Percentiles rank a stretch among this genome's conserved stretches.
Evolutionary conservation across 306 rosid genomes (phyloP).

Genomic region (Acacia acuminata): DNA sequence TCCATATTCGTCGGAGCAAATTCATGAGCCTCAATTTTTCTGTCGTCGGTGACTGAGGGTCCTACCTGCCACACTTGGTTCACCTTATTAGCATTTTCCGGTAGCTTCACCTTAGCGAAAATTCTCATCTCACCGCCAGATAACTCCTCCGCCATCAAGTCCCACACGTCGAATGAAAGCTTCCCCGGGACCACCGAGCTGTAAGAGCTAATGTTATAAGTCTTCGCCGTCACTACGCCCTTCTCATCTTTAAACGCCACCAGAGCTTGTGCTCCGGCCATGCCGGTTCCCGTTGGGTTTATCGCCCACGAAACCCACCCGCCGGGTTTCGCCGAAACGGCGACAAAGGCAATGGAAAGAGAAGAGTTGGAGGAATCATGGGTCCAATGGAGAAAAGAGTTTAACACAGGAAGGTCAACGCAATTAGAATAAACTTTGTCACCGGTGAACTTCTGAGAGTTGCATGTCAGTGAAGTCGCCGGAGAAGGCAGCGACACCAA

Average conservation of each 20-base stretch:
- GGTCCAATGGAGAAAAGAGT: neutral
- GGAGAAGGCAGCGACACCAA: neutral
- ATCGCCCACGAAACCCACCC: neutral
- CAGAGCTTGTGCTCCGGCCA: neutral
- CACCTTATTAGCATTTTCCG: neutral
- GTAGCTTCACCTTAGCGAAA: neutral
- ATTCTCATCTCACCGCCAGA: neutral
- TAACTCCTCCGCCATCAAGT: neutral
- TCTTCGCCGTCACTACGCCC: neutral
- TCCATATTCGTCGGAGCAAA: neutral
- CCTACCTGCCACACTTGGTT: constrained; percentile 1
- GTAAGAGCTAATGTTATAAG: neutral
- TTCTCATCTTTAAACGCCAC: neutral
- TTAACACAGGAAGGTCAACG: neutral
- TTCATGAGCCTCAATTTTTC: neutral
- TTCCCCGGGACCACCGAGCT: neutral
- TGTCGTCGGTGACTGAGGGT: neutral
- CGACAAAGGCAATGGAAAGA: neutral
- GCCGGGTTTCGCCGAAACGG: neutral
- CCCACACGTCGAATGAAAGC: neutral
- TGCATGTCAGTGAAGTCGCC: neutral
- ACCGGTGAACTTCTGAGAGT: neutral
- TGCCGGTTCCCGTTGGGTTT: neutral
- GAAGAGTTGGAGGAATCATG: neutral
- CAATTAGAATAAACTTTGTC: neutral